phyloP scores from a whole-genome alignment of 116 monocot genomes.

The Cymodocea nodosa region DNA sequence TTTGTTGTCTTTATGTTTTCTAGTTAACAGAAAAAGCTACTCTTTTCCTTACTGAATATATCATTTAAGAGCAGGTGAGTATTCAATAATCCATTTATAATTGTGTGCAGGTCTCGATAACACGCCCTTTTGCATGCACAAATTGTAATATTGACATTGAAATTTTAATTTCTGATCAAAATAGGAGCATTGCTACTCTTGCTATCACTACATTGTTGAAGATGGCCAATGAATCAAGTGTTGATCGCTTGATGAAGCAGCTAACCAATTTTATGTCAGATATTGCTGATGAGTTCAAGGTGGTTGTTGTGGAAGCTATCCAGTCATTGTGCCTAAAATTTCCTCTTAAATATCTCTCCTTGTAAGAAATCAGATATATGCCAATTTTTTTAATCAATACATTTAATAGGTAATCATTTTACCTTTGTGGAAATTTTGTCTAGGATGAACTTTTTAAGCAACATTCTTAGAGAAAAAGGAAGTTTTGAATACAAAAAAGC shows the following conservation, averaged over 20 bases:
- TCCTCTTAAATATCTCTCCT: constrained; percentile 89
- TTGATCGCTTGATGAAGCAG: constrained; percentile 97
- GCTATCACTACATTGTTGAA: constrained; percentile 97
- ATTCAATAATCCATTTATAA: background rate
- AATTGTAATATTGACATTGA: constrained; percentile 99
- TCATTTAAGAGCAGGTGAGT: too few relatives aligned
- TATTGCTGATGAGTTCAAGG: constrained; percentile 99
- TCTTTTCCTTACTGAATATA: too few relatives aligned
- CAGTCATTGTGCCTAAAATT: constrained; percentile 91
- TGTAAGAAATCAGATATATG: constrained; percentile 37
- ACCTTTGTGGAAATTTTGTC: constrained; percentile 9
- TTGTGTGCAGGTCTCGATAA: constrained; percentile 77
- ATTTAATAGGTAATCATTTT: background rate
- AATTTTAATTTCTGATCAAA: constrained; percentile 94
- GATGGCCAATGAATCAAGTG: constrained; percentile 96
- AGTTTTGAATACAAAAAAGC: constrained; percentile 98
- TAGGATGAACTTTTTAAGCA: constrained; percentile 99
- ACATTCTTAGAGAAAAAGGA: constrained; percentile 95
- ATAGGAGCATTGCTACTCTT: constrained; percentile 99
- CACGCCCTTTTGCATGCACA: constrained; percentile 87
- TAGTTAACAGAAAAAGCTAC: too few relatives aligned
- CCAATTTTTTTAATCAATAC: constrained; percentile 1
- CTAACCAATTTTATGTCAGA: constrained; percentile 99
- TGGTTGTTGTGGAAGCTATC: constrained; percentile 98
- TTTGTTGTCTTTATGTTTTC: too few relatives aligned